These are phyloP conservation scores for Cichorium intybus DNA, from an alignment of 140 eudicot genomes.

Conservation along the genomic window DNA sequence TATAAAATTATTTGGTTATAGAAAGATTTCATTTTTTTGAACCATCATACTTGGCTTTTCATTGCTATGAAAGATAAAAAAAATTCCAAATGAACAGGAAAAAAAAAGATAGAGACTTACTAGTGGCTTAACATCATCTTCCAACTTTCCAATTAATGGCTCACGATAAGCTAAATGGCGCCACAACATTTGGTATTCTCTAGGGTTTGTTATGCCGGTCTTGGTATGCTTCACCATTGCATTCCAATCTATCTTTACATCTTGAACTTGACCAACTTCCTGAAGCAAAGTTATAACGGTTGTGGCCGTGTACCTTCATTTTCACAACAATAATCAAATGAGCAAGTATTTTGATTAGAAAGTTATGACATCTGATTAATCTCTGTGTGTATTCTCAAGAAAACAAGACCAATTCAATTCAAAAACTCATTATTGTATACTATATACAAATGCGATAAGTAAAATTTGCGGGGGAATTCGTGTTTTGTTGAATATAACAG, in stretches of 20 bases:
- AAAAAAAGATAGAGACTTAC: constrained; percentile 37
- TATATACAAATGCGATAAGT: neutral
- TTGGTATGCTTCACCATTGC: constrained; percentile 53
- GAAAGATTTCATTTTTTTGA: neutral
- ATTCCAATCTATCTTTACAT: constrained; percentile 67
- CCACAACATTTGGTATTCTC: constrained; percentile 92
- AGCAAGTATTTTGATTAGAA: too few relatives aligned
- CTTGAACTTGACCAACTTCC: constrained; percentile 55
- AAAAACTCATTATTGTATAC: neutral
- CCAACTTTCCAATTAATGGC: constrained; percentile 42
- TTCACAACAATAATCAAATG: constrained; percentile 12
- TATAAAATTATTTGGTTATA: too few relatives aligned
- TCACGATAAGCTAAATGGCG: constrained; percentile 78
- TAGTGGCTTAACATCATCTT: constrained; percentile 47
- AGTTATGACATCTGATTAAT: too few relatives aligned
- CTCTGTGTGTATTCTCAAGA: neutral
- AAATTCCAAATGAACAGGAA: neutral
- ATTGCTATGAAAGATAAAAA: neutral
- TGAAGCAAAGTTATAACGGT: constrained; percentile 63
- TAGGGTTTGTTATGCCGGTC: constrained; percentile 71
- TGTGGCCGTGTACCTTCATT: constrained; percentile 60
- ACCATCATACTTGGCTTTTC: neutral
- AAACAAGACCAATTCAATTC: neutral
- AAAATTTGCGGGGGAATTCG: neutral
- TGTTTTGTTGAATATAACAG: neutral